Evolutionary conservation across 1,139 yeast species (phyloP).

Genomic region (Kluyveromyces sp.): DNA sequence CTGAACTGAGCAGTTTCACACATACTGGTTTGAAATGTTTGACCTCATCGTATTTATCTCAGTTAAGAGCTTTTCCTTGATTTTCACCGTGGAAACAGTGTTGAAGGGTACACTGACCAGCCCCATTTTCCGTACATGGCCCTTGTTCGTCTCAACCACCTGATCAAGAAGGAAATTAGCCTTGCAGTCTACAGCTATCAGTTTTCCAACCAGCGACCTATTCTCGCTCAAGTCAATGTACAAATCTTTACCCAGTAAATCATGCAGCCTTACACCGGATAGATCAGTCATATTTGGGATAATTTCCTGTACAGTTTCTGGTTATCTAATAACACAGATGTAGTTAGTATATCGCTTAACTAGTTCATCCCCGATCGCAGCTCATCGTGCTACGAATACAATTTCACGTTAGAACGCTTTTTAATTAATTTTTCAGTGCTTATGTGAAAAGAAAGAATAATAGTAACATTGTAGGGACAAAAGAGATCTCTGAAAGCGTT

Average conservation of each 20-base stretch:
- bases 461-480: too few species aligned
- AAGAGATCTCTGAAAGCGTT: too few species aligned
- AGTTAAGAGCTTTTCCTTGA: slow-evolving; percentile 12
- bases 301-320: neutral
- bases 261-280: slow-evolving; percentile 14
- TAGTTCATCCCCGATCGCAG: too few species aligned
- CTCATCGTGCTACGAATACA: too few species aligned
- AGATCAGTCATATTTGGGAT: neutral
- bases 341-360: too few species aligned
- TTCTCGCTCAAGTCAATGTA: slow-evolving; percentile 18
- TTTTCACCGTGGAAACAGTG: slow-evolving; percentile 19
- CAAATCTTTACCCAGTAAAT: slow-evolving; percentile 23
- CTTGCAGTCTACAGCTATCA: slow-evolving; percentile 29
- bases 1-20: neutral
- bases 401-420: too few species aligned
- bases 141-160: slow-evolving; percentile 20
- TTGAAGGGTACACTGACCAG: slow-evolving; percentile 29
- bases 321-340: neutral
- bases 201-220: slow-evolving; percentile 22
- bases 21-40: neutral
- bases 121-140: slow-evolving; percentile 19
- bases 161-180: slow-evolving; percentile 26
- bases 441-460: too few species aligned
- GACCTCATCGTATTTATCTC: slow-evolving; percentile 1
- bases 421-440: too few species aligned